Percentiles rank a stretch among this genome's conserved stretches.
phyloP scores from a whole-genome alignment of 768 basidiomycete genomes.

The Mycena leptocephala region DNA sequence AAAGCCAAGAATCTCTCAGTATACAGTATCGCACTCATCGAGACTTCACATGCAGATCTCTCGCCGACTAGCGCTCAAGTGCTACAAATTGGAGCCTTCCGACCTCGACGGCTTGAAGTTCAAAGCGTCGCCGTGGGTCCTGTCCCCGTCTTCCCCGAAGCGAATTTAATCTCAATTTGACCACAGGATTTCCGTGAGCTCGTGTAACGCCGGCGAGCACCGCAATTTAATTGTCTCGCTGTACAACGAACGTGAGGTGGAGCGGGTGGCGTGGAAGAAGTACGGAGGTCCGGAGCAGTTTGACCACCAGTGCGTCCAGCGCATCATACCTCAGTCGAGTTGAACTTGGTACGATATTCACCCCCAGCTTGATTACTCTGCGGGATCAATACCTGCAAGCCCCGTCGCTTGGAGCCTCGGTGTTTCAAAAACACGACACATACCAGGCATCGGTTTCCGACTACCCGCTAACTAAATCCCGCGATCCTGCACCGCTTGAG shows the following conservation, averaged over 20 bases:
- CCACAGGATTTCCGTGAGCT: background rate
- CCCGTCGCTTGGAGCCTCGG: background rate
- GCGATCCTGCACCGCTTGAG: background rate
- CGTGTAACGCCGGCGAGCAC: background rate
- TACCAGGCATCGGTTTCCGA: too few species aligned
- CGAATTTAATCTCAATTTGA: background rate
- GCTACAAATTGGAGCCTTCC: conserved; percentile 4
- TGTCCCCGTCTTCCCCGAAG: too few species aligned
- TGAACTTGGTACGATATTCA: too few species aligned
- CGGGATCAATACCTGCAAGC: background rate
- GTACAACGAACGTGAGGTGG: conserved; percentile 41
- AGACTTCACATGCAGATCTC: background rate
- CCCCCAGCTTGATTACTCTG: background rate
- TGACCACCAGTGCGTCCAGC: conserved; percentile 33
- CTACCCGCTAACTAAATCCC: too few species aligned
- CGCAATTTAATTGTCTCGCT: background rate
- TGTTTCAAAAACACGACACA: background rate
- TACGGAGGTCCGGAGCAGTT: conserved; percentile 41
- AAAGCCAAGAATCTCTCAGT: too few species aligned
- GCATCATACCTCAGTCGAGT: background rate
- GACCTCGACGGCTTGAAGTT: background rate
- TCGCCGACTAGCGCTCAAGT: conserved; percentile 4
- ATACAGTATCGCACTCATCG: too few species aligned
- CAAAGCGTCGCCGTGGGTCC: background rate
- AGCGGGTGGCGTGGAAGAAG: conserved; percentile 43